phyloP scores from a whole-genome alignment of 2,329 filamentous ascomycete species.

The Colletotrichum sp. region DNA sequence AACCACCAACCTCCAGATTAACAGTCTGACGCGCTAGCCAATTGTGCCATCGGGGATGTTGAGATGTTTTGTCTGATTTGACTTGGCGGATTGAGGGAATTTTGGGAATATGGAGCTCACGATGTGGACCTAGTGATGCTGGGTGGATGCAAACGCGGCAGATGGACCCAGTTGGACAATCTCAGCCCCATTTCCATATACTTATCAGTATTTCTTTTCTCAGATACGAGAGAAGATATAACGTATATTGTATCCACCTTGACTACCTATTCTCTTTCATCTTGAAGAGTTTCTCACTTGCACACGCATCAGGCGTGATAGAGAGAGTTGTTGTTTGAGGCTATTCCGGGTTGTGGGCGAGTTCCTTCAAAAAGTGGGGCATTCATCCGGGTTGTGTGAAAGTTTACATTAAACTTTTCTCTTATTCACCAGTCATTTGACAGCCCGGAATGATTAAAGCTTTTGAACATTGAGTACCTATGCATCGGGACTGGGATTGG shows the following conservation, averaged over 20 bases:
- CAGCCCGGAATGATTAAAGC: neutral
- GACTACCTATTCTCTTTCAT: neutral
- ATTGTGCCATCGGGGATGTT: constrained; percentile 22
- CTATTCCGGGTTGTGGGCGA: neutral
- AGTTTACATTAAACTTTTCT: neutral
- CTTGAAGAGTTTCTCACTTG: neutral
- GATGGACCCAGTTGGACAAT: neutral
- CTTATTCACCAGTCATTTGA: neutral
- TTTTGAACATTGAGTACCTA: neutral
- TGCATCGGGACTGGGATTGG: neutral
- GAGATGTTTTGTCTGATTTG: neutral
- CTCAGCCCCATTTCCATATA: neutral
- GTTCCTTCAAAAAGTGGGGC: neutral
- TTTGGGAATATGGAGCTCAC: constrained; percentile 1
- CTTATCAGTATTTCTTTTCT: neutral
- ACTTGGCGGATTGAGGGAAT: neutral
- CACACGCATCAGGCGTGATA: neutral
- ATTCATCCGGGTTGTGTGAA: neutral
- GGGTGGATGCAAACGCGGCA: neutral
- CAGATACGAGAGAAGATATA: accelerated
- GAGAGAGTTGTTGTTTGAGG: neutral
- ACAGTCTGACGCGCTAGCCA: constrained; percentile 22
- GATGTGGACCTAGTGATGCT: neutral
- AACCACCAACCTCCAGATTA: constrained; percentile 22
- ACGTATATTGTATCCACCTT: neutral